Evolutionary conservation across 129 eudicot species (phyloP), one percentile per base, ranked within the genome.

Genomic region (Tagetes patula): DNA sequence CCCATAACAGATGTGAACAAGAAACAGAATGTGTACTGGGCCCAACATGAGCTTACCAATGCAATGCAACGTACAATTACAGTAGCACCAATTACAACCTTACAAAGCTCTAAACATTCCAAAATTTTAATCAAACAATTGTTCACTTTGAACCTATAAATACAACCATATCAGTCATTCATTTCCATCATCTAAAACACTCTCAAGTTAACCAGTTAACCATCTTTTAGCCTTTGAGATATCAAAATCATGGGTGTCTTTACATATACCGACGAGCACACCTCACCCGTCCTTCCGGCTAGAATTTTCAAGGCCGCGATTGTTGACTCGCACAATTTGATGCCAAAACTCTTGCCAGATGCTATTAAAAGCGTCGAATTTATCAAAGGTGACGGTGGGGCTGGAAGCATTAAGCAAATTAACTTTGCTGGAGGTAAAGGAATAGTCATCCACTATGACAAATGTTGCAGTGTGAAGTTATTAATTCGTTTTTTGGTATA

Each of bases 191-290:
- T 36, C 7, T 34, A 1, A 34, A 36, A 33, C 43, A 34, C 43
- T 36, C 40, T 41, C n/a, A 13, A 41, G 41, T 65, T 41, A 27
- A 42, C 39, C 39, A 10, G 30, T 31, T 60, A 43, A 31, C 10
- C 55, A 43, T 66, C n/a, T 14, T 39, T 20, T 27, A 53, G 31
- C 10, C 45, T 32, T 53, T 8, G 7, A 30, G 31, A 56, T 20
- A 20, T 20, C 27, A 8, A 50, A 52, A 37, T 8, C 34, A 81
- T 85, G 85, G 89, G 73, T 78, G 67, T 85, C 70, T 53, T 68
- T 42, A 78, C 79, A 38, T 85, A 69, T 43, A 78, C 66, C 30
- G 82, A 78, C 37, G 79, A 81, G 30, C 62, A 58, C 77, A 39
- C 84, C 58, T 85, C 63, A 56, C 12, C 39, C 0, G 38, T 56